Evolutionary conservation across 2,329 filamentous ascomycete species (phyloP).

Genomic region (Zarea fungicola): DNA sequence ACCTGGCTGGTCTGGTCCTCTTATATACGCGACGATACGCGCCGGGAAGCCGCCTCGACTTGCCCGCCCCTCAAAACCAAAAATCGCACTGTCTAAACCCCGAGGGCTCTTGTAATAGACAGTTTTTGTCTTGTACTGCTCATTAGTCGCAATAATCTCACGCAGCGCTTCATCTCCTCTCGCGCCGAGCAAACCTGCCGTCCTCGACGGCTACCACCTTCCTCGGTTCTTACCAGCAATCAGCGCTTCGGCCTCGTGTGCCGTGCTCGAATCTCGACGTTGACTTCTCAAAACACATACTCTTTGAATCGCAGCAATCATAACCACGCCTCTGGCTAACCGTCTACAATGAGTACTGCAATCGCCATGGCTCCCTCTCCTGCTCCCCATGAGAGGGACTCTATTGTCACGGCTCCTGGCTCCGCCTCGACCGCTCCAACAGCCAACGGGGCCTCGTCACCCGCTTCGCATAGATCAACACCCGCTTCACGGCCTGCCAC

Average conservation of each 20-base stretch:
- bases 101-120: too few species aligned
- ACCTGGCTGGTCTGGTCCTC: not conserved
- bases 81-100: not conserved
- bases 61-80: not conserved
- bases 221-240: too few species aligned
- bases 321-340: not conserved
- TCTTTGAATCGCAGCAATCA: not conserved
- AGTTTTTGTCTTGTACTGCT: too few species aligned
- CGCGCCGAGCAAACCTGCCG: too few species aligned
- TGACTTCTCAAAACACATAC: not conserved
- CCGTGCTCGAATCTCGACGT: not conserved
- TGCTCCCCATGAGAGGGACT: slow-evolving; percentile 58
- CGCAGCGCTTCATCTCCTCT: too few species aligned
- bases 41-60: not conserved
- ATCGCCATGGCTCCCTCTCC: slow-evolving; percentile 65
- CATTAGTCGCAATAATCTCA: too few species aligned
- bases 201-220: too few species aligned
- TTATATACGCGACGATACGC: slow-evolving; percentile 7
- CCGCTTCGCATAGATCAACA: slow-evolving; percentile 36
- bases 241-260: not conserved
- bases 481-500: slow-evolving; percentile 29
- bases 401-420: slow-evolving; percentile 47
- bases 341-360: slow-evolving; percentile 58
- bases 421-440: slow-evolving; percentile 29
- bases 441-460: slow-evolving; percentile 34